These are phyloP conservation scores for Bipolaris gigantea DNA, from an alignment of 2,329 filamentous ascomycete genomes.

Conservation along the genomic window DNA sequence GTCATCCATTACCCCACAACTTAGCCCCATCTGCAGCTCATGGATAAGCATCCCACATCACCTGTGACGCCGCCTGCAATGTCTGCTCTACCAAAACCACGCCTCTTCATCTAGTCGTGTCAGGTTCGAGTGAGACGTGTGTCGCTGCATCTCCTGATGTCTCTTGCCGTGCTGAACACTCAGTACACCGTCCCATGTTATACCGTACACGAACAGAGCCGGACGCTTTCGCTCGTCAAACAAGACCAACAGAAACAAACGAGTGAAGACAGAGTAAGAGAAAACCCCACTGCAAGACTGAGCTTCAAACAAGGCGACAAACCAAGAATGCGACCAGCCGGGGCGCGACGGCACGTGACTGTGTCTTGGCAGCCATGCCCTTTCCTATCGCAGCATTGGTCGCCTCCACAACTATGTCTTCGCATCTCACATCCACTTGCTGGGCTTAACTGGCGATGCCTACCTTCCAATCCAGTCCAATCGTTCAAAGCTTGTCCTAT, in stretches of 20 bases:
- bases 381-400: neutral
- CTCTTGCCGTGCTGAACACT: neutral
- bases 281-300: neutral
- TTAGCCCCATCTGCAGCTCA: neutral
- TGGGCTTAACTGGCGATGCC: neutral
- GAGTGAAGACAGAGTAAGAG: too few species aligned
- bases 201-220: too few species aligned
- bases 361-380: neutral
- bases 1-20: conserved; percentile 5
- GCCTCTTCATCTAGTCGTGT: too few species aligned
- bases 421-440: neutral
- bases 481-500: neutral
- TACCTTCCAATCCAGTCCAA: neutral
- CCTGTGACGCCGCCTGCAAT: conserved; percentile 4
- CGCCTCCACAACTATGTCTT: neutral
- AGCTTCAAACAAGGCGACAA: neutral
- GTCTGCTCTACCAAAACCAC: neutral
- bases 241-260: too few species aligned
- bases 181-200: too few species aligned
- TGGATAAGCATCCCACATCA: neutral
- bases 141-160: neutral
- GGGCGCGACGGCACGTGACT: neutral
- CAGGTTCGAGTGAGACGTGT: conserved; percentile 2
- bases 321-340: neutral
- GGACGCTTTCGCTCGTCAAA: too few species aligned